A percentile compares a stretch with the other conserved stretches of the same genome.
These are phyloP conservation scores for Hygrophorus russula DNA, from an alignment of 768 basidiomycete genomes.

Conservation along the genomic window DNA sequence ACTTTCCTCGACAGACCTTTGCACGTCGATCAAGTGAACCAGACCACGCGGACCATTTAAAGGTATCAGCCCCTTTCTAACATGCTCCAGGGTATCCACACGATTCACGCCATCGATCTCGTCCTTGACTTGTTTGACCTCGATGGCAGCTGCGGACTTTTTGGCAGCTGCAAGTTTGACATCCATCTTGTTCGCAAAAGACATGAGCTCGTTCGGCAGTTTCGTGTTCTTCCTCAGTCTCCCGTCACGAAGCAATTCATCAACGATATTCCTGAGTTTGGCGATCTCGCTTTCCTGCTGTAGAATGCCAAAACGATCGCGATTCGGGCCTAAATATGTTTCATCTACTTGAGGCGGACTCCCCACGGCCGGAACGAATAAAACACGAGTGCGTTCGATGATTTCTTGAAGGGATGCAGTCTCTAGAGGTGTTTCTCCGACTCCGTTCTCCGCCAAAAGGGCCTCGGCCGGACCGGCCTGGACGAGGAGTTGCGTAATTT, in stretches of 20 bases:
- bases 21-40: constrained; percentile 27
- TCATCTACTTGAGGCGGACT: no score
- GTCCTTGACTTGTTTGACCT: constrained; percentile 3
- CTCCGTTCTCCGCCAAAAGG: constrained; percentile 38
- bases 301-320: constrained; percentile 3
- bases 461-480: constrained; percentile 24
- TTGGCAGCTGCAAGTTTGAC: constrained; percentile 14
- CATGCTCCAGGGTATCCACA: constrained; percentile 11
- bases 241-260: constrained; percentile 14
- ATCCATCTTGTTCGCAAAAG: constrained; percentile 20
- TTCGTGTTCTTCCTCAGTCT: constrained; percentile 14
- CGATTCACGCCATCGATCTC: constrained; percentile 8
- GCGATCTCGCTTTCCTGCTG: constrained; percentile 14
- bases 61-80: constrained; percentile 10
- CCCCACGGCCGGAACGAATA: neutral
- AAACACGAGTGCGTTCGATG: constrained; percentile 10
- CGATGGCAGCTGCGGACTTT: constrained; percentile 5
- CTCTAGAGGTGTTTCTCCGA: constrained; percentile 33
- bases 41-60: constrained; percentile 14
- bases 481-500: constrained; percentile 28
- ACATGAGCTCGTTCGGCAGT: constrained; percentile 13
- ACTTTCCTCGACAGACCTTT: constrained; percentile 21
- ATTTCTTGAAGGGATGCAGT: constrained; percentile 20
- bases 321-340: neutral
- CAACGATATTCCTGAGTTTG: constrained; percentile 15